These are phyloP conservation scores for Tylopilus cervinicoccineus DNA, from an alignment of 768 basidiomycete species.

Conservation along the genomic window DNA sequence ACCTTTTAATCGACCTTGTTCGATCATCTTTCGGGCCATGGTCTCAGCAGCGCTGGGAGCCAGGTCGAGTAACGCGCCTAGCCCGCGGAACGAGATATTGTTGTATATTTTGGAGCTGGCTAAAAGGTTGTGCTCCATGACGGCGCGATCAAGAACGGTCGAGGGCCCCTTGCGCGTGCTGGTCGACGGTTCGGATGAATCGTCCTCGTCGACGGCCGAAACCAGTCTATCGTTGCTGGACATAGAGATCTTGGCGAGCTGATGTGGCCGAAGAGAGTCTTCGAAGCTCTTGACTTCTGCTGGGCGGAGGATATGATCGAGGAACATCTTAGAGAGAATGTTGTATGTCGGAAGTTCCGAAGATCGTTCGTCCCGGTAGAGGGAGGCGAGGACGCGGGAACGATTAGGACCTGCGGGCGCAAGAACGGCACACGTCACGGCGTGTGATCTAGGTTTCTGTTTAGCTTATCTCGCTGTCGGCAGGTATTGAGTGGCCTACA, in stretches of 20 bases:
- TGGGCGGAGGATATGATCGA: conserved; percentile 92
- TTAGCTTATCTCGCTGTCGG: conserved; percentile 5
- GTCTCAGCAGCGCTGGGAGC: conserved; percentile 92
- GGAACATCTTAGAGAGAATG: conserved; percentile 96
- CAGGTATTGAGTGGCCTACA: conserved; percentile 52
- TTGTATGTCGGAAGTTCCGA: conserved; percentile 75
- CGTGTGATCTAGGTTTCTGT: conserved; percentile 57
- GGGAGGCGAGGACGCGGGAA: conserved; percentile 85
- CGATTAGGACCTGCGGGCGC: conserved; percentile 97
- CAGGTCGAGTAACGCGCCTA: conserved; percentile 85
- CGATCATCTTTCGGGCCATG: conserved; percentile 98
- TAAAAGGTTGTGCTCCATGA: conserved; percentile 98
- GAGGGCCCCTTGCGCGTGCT: conserved; percentile 88
- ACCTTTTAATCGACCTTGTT: conserved; percentile 90
- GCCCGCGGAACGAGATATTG: conserved; percentile 93
- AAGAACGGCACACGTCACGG: conserved; percentile 93
- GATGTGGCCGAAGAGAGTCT: conserved; percentile 81
- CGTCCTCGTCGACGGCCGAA: conserved; percentile 58
- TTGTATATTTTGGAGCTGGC: conserved; percentile 97
- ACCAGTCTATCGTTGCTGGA: conserved; percentile 80
- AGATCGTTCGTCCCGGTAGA: conserved; percentile 93
- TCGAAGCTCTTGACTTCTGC: conserved; percentile 90
- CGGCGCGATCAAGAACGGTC: conserved; percentile 94
- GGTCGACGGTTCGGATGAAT: conserved; percentile 47
- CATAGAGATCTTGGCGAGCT: conserved; percentile 87